Evolutionary conservation across 257 asterid species (phyloP).

Genomic region (Jacaranda copaia): DNA sequence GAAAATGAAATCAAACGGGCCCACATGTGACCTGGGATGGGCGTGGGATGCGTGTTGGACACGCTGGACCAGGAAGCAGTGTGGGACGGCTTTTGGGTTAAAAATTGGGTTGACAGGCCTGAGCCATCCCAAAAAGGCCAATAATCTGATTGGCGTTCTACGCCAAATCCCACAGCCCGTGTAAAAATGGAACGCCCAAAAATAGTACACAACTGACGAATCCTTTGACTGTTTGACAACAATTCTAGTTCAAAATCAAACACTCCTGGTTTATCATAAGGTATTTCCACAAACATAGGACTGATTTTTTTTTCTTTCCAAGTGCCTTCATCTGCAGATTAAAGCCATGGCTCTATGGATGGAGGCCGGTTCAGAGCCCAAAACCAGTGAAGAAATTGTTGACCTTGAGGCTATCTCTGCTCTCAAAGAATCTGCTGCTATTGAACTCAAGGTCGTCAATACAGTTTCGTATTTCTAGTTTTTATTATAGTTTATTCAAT

Average conservation of each 20-base stretch:
- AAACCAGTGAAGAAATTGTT: slow-evolving; percentile 53
- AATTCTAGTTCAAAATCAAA: slow-evolving; percentile 1
- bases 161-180: neutral
- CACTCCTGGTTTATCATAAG: neutral
- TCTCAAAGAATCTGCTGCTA: slow-evolving; percentile 76
- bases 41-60: too few relatives aligned
- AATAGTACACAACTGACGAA: neutral
- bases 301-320: slow-evolving; percentile 9
- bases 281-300: slow-evolving; percentile 22
- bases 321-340: neutral
- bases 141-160: neutral
- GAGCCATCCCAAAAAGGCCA: too few relatives aligned
- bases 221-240: neutral
- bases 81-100: too few relatives aligned
- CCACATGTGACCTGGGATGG: too few relatives aligned
- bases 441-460: slow-evolving; percentile 77
- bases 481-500: neutral
- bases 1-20: too few relatives aligned
- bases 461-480: neutral
- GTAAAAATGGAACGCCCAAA: slow-evolving; percentile 12
- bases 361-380: slow-evolving; percentile 81
- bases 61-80: too few relatives aligned
- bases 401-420: slow-evolving; percentile 86
- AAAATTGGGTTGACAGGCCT: neutral
- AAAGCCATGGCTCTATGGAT: slow-evolving; percentile 66